A percentile compares a stretch with the other conserved stretches of the same genome.
These are phyloP conservation scores for Termitomyces sp. DNA, from an alignment of 768 basidiomycete species.

Conservation along the genomic window DNA sequence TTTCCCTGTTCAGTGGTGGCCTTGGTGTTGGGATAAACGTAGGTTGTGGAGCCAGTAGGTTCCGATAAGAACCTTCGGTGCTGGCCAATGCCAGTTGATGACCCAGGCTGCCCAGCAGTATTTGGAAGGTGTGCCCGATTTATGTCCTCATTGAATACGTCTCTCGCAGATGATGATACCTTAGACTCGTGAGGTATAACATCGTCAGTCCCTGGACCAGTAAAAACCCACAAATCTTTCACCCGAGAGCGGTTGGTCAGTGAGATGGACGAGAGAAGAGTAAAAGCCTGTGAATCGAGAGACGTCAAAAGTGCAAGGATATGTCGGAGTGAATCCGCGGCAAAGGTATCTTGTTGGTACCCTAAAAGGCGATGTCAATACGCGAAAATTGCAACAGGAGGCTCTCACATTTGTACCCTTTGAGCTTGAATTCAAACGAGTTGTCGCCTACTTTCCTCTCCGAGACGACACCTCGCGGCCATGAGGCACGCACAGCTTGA, in stretches of 20 bases:
- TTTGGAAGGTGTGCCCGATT: slow-evolving; percentile 15
- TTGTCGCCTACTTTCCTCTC: slow-evolving; percentile 72
- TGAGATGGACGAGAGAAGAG: slow-evolving; percentile 65
- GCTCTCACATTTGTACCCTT: slow-evolving; percentile 68
- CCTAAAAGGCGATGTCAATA: slow-evolving; percentile 31
- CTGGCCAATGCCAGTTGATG: slow-evolving; percentile 16
- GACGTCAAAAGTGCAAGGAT: slow-evolving; percentile 63
- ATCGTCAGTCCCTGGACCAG: slow-evolving; percentile 40
- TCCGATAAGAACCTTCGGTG: slow-evolving; percentile 36
- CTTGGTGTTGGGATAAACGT: slow-evolving; percentile 25
- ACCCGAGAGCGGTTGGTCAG: slow-evolving; percentile 65
- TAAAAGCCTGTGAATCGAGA: slow-evolving; percentile 64
- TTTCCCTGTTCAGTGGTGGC: slow-evolving; percentile 22
- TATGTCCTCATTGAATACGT: slow-evolving; percentile 18
- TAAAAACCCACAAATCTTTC: slow-evolving; percentile 78
- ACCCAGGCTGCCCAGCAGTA: slow-evolving; percentile 2
- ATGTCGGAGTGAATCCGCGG: slow-evolving; percentile 66
- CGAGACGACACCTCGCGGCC: slow-evolving; percentile 75
- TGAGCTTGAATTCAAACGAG: slow-evolving; percentile 76
- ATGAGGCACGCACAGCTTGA: slow-evolving; percentile 71
- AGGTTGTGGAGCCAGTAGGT: slow-evolving; percentile 14
- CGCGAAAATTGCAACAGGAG: slow-evolving; percentile 13
- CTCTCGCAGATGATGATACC: slow-evolving; percentile 20
- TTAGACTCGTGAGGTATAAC: slow-evolving; percentile 27
- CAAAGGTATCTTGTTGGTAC: slow-evolving; percentile 75